A percentile compares a stretch with the other conserved stretches of the same genome.
phyloP scores from a whole-genome alignment of 306 rosid species.

The Nissolia schottii region DNA sequence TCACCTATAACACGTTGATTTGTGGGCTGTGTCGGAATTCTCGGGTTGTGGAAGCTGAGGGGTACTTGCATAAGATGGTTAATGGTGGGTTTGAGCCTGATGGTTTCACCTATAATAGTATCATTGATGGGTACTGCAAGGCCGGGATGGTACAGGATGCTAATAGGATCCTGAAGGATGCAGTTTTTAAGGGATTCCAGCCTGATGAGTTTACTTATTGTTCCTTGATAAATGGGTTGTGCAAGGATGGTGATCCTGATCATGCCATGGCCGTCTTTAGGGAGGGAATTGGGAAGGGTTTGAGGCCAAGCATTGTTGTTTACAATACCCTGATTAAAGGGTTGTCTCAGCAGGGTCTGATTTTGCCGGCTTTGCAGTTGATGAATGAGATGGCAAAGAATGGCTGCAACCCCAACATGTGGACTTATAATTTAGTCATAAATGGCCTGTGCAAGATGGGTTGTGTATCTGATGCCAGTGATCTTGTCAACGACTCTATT shows the following conservation, averaged over 20 bases:
- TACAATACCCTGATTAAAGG: conserved; percentile 79
- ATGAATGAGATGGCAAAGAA: conserved; percentile 74
- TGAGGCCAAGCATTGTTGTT: conserved; percentile 61
- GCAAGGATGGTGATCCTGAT: conserved; percentile 58
- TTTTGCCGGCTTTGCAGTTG: conserved; percentile 79
- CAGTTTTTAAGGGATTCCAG: conserved; percentile 73
- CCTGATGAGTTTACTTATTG: conserved; percentile 84
- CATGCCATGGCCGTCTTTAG: conserved; percentile 63
- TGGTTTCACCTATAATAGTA: conserved; percentile 70
- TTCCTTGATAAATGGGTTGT: conserved; percentile 72
- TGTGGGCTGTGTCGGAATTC: conserved; percentile 70
- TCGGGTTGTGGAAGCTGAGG: conserved; percentile 65
- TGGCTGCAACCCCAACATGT: conserved; percentile 62
- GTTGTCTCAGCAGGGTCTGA: conserved; percentile 64
- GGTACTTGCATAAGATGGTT: conserved; percentile 65
- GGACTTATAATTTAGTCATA: conserved; percentile 76
- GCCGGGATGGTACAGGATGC: conserved; percentile 66
- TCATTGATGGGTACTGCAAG: conserved; percentile 81
- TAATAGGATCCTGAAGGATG: conserved; percentile 63
- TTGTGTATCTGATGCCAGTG: conserved; percentile 65
- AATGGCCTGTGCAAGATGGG: conserved; percentile 93
- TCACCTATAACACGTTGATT: conserved; percentile 71
- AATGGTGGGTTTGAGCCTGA: conserved; percentile 75
- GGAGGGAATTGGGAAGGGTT: conserved; percentile 61
- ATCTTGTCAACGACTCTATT: conserved; percentile 65